Conservation (phyloP, 2,329 filamentous ascomycete genomes). For the Colletotrichum melonis region DNA sequence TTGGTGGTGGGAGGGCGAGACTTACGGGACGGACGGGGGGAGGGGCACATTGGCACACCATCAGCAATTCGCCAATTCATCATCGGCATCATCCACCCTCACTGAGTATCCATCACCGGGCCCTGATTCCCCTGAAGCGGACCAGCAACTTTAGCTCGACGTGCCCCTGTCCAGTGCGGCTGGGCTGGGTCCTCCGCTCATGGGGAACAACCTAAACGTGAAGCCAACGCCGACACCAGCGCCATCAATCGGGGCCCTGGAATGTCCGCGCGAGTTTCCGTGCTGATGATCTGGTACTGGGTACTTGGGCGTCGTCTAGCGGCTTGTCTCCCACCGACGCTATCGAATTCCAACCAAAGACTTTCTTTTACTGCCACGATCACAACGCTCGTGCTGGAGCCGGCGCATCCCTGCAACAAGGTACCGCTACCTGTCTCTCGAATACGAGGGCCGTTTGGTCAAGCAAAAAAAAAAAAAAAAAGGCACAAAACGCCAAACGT, state of each 20-base stretch:
- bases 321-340: conserved; percentile 29
- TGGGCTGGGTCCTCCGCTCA: conserved; percentile 8
- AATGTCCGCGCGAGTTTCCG: conserved; percentile 12
- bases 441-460: conserved; percentile 37
- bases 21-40: not conserved
- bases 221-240: conserved; percentile 2
- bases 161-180: conserved; percentile 27
- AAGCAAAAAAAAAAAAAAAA: not conserved
- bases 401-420: conserved; percentile 33
- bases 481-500: not conserved
- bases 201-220: not conserved
- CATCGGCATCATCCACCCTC: conserved; percentile 12
- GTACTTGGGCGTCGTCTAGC: conserved; percentile 28
- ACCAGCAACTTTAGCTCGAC: conserved; percentile 16
- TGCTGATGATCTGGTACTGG: conserved; percentile 13
- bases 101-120: not conserved
- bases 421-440: conserved; percentile 30
- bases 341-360: conserved; percentile 28
- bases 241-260: not conserved
- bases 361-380: conserved; percentile 17
- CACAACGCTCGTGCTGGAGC: conserved; percentile 24
- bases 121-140: conserved; percentile 30
- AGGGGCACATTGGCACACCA: conserved; percentile 17
- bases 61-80: conserved; percentile 30
- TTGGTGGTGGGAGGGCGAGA: conserved; percentile 6